phyloP scores from a whole-genome alignment of 805 yeast genomes.

The Hanseniaspora singularis region DNA sequence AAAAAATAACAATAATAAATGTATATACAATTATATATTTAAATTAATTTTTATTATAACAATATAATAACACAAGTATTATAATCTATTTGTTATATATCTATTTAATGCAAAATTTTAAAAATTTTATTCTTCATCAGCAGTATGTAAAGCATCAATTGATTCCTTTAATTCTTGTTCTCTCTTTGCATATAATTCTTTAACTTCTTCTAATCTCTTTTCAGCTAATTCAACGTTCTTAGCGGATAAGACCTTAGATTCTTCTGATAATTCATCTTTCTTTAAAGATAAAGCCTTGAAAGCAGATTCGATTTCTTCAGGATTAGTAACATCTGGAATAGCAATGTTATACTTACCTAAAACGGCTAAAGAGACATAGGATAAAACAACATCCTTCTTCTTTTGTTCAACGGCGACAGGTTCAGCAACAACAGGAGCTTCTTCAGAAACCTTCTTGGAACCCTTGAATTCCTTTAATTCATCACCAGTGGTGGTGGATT shows the following conservation, averaged over 20 bases:
- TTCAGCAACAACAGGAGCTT: constrained; percentile 17
- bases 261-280: constrained; percentile 50
- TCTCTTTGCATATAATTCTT: constrained; percentile 38
- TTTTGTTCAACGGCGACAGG: background rate
- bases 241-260: constrained; percentile 72
- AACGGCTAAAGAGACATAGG: constrained; percentile 66
- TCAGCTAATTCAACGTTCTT: constrained; percentile 65
- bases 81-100: too few relatives aligned
- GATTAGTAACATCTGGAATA: constrained; percentile 54
- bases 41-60: too few relatives aligned
- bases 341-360: constrained; percentile 65
- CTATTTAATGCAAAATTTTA: background rate
- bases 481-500: constrained; percentile 35
- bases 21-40: too few relatives aligned
- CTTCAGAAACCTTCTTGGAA: constrained; percentile 36
- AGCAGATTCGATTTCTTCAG: constrained; percentile 54
- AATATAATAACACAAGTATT: too few relatives aligned
- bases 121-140: background rate
- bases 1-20: background rate
- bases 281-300: constrained; percentile 60
- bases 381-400: constrained; percentile 50
- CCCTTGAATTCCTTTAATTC: constrained; percentile 36
- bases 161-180: constrained; percentile 31
- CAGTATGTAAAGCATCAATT: background rate
- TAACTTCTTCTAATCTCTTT: constrained; percentile 59